Evolutionary conservation across 2,329 filamentous ascomycete species (phyloP).

Genomic region (Botrytis galanthina): DNA sequence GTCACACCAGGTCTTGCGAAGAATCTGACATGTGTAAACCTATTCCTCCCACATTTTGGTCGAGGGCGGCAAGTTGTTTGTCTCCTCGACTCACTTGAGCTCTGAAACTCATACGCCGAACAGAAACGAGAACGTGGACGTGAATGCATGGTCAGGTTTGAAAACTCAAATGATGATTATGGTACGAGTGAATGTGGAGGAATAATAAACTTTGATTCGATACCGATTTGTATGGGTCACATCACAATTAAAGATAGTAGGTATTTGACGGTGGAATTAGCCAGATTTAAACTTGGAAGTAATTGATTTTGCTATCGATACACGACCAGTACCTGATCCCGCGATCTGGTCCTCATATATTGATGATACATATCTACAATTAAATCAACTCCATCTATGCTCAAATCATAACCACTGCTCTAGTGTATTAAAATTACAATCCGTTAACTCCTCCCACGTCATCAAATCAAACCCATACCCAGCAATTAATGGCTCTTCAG

Average conservation of each 20-base stretch:
- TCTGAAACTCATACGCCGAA: too few relatives aligned
- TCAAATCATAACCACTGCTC: neutral
- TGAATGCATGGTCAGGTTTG: neutral
- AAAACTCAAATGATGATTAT: neutral
- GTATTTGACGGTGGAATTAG: neutral
- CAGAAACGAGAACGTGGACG: too few relatives aligned
- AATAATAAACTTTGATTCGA: neutral
- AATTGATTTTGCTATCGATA: neutral
- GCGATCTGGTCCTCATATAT: accelerated
- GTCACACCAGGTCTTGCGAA: neutral
- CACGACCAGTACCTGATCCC: too few relatives aligned
- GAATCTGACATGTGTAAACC: too few relatives aligned
- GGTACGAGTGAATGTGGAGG: neutral
- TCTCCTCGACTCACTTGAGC: neutral
- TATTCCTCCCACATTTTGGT: accelerated
- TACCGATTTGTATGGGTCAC: neutral
- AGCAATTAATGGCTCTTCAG: neutral
- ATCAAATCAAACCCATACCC: neutral
- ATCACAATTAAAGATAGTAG: neutral
- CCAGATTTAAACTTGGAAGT: neutral
- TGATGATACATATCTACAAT: too few relatives aligned
- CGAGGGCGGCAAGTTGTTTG: neutral
- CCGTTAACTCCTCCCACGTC: neutral
- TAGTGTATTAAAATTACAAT: neutral
- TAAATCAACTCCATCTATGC: accelerated